Conservation (phyloP, 768 basidiomycete genomes). For the Mycena latifolia region DNA sequence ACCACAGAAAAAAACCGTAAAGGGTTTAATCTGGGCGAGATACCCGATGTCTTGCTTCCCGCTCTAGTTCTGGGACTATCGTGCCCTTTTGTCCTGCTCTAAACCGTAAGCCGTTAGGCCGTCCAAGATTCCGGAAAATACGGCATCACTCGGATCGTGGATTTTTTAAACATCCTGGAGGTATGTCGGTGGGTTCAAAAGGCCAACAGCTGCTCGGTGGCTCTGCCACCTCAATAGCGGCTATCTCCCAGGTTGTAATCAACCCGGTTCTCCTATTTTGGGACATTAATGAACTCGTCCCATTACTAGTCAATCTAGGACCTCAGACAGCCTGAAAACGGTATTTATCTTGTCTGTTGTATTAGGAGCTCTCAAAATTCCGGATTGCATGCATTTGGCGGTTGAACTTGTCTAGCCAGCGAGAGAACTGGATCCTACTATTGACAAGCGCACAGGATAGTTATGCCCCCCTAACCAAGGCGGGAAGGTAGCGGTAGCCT, state of each 20-base stretch:
- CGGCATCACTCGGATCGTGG: not conserved
- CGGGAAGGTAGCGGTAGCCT: constrained; percentile 14
- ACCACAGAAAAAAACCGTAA: not conserved
- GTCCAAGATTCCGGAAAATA: constrained; percentile 1
- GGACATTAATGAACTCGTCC: not conserved
- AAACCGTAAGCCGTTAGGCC: no score
- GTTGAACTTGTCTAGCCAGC: not conserved
- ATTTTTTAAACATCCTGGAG: constrained; percentile 1
- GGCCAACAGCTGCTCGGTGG: not conserved
- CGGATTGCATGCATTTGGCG: not conserved
- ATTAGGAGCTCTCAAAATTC: not conserved
- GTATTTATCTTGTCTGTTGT: not conserved
- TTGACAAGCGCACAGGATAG: not conserved
- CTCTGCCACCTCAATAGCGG: not conserved
- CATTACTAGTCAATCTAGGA: not conserved
- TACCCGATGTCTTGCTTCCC: constrained; percentile 6
- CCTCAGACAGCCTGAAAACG: not conserved
- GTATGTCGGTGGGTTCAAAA: not conserved
- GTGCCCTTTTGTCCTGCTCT: not conserved
- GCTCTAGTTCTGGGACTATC: constrained; percentile 10
- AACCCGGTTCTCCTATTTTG: not conserved
- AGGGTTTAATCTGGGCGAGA: not conserved
- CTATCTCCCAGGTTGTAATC: not conserved
- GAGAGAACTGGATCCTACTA: not conserved
- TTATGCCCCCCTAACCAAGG: constrained; percentile 2